Evolutionary conservation across 2,329 filamentous ascomycete species (phyloP).

Genomic region (Aspergillus fructus): DNA sequence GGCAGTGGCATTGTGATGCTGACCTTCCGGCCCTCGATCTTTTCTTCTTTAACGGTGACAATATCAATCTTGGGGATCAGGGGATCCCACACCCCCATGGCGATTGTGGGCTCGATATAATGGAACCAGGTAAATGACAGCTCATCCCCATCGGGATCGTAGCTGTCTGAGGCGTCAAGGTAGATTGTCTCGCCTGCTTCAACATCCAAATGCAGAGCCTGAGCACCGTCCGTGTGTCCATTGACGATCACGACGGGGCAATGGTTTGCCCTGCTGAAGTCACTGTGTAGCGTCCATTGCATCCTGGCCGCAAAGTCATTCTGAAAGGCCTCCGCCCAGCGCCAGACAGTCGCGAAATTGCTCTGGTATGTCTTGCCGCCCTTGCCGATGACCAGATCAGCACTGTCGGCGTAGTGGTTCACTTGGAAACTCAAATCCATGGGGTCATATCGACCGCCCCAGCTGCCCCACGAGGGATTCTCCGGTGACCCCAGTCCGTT

Average conservation of each 20-base stretch:
- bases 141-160: too few relatives aligned
- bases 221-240: too few relatives aligned
- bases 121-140: too few relatives aligned
- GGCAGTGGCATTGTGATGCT: background rate
- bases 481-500: slow-evolving; percentile 43
- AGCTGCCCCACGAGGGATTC: slow-evolving; percentile 43
- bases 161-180: too few relatives aligned
- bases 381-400: slow-evolving; percentile 35
- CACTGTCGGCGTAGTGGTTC: slow-evolving; percentile 24
- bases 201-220: too few relatives aligned
- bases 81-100: background rate
- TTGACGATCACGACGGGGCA: too few relatives aligned
- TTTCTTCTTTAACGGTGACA: background rate
- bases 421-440: slow-evolving; percentile 16
- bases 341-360: slow-evolving; percentile 54
- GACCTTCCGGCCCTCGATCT: background rate
- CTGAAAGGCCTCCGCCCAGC: slow-evolving; percentile 54
- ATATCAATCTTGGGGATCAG: background rate
- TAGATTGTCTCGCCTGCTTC: too few relatives aligned
- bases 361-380: slow-evolving; percentile 32
- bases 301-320: slow-evolving; percentile 52
- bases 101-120: background rate
- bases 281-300: slow-evolving; percentile 48
- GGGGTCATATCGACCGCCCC: slow-evolving; percentile 43
- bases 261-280: too few relatives aligned